Conservation (phyloP, 257 asterid species). For the Plectranthus barbatus region DNA sequence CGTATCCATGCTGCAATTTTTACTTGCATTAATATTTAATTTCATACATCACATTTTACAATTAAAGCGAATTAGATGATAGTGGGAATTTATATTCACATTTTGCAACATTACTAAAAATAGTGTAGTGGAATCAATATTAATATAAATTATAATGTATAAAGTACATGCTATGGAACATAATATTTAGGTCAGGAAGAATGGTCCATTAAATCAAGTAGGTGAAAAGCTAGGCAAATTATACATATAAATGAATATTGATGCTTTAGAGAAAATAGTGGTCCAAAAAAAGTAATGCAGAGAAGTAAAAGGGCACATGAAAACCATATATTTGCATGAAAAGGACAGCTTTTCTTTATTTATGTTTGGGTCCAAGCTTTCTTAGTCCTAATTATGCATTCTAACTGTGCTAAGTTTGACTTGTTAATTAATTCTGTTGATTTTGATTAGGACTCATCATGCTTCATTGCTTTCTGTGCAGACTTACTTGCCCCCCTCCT, state of each 20-base stretch:
- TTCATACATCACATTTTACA: too few relatives aligned
- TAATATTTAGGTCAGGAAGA: neutral
- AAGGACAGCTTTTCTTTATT: constrained; percentile 8
- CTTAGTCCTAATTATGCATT: constrained; percentile 11
- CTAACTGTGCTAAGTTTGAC: constrained; percentile 4
- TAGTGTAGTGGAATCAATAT: too few relatives aligned
- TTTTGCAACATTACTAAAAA: too few relatives aligned
- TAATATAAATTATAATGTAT: too few relatives aligned
- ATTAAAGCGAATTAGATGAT: too few relatives aligned
- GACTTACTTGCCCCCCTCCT: neutral
- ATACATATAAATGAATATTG: neutral
- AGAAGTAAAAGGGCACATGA: constrained; percentile 24
- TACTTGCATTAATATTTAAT: too few relatives aligned
- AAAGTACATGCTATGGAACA: neutral
- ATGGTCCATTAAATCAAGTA: constrained; percentile 10
- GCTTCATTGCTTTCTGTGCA: neutral
- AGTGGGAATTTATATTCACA: too few relatives aligned
- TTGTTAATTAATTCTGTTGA: neutral
- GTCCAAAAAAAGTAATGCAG: constrained; percentile 21
- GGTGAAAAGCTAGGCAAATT: constrained; percentile 31
- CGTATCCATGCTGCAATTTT: too few relatives aligned
- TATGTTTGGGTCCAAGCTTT: neutral
- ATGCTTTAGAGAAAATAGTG: constrained; percentile 9
- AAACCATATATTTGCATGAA: constrained; percentile 23
- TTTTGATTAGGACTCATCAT: constrained; percentile 6